Evolutionary conservation across 495 filamentous ascomycete species (phyloP).

Genomic region (Podospora anserina): DNA sequence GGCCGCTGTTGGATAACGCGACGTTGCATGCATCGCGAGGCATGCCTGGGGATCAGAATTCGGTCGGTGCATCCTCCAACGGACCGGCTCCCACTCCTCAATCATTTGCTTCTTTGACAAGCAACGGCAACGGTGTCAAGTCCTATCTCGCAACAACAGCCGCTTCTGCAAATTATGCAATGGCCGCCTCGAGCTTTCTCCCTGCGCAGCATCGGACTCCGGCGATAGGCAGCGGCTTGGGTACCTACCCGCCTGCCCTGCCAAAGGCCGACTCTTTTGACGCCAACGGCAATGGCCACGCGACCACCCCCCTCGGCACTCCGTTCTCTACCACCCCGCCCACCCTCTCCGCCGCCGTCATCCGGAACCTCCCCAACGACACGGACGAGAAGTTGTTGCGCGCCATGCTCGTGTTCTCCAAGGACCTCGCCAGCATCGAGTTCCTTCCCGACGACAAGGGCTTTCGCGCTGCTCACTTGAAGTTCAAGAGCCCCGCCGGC

Average conservation of each 20-base stretch:
- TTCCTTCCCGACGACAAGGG: conserved; percentile 70
- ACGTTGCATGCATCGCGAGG: conserved; percentile 42
- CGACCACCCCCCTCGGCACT: conserved; percentile 50
- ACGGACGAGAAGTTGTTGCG: conserved; percentile 70
- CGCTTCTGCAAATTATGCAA: conserved; percentile 35
- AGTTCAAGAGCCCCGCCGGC: conserved; percentile 65
- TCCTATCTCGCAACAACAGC: conserved; percentile 33
- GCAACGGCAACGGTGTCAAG: conserved; percentile 34
- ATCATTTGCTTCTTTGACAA: conserved; percentile 33
- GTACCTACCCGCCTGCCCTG: conserved; percentile 44
- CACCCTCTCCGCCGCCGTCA: conserved; percentile 45
- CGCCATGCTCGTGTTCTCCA: conserved; percentile 81
- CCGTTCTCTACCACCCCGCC: conserved; percentile 46
- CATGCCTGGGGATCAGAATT: conserved; percentile 44
- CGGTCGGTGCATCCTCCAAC: conserved; percentile 27
- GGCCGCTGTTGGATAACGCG: conserved; percentile 23
- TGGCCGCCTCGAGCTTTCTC: conserved; percentile 40
- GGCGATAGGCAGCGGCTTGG: conserved; percentile 29
- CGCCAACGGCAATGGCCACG: conserved; percentile 47
- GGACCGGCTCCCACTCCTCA: conserved; percentile 8
- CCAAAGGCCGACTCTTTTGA: conserved; percentile 35
- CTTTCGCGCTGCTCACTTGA: conserved; percentile 70
- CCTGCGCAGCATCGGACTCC: conserved; percentile 30
- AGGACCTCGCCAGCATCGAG: conserved; percentile 73
- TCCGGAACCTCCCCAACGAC: conserved; percentile 73